phyloP scores from a whole-genome alignment of 768 basidiomycete species.

The Cytidiella melzeri region DNA sequence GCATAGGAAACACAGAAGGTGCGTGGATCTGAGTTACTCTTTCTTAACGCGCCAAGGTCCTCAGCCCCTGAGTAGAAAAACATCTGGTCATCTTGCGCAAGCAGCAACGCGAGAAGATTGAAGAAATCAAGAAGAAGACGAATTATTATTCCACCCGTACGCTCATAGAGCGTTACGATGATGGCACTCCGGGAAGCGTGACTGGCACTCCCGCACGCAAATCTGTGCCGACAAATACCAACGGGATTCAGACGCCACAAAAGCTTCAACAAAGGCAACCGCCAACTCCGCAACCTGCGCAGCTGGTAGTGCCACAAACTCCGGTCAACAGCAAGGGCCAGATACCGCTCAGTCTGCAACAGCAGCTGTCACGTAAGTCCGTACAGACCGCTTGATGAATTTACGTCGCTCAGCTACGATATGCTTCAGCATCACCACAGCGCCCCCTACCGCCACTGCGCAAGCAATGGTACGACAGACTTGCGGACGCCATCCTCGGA shows the following conservation, averaged over 20 bases:
- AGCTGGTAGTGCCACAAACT: conserved; percentile 6
- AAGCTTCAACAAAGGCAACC: conserved; percentile 19
- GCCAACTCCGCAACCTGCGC: conserved; percentile 1
- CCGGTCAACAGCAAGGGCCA: conserved; percentile 5
- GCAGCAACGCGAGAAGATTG: conserved; percentile 78
- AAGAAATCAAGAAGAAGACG: conserved; percentile 96
- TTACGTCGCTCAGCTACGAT: not conserved
- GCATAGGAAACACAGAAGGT: conserved; percentile 82
- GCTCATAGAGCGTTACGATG: conserved; percentile 87
- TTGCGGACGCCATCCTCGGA: conserved; percentile 83
- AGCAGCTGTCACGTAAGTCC: conserved; percentile 36
- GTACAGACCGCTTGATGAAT: not conserved
- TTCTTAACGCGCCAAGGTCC: conserved; percentile 4
- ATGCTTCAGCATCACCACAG: conserved; percentile 30
- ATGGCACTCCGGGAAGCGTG: conserved; percentile 28
- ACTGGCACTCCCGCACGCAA: conserved; percentile 34
- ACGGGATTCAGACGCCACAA: conserved; percentile 18
- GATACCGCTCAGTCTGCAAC: conserved; percentile 23
- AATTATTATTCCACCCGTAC: conserved; percentile 92
- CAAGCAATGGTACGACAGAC: conserved; percentile 81
- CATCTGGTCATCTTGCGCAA: conserved; percentile 67
- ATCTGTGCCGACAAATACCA: conserved; percentile 26
- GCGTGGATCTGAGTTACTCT: conserved; percentile 13
- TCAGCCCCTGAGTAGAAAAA: conserved; percentile 51
- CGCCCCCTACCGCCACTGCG: conserved; percentile 44